Base-by-base conservation (phyloP, 495 filamentous ascomycete genomes). In the Penicillium paxilli region DNA sequence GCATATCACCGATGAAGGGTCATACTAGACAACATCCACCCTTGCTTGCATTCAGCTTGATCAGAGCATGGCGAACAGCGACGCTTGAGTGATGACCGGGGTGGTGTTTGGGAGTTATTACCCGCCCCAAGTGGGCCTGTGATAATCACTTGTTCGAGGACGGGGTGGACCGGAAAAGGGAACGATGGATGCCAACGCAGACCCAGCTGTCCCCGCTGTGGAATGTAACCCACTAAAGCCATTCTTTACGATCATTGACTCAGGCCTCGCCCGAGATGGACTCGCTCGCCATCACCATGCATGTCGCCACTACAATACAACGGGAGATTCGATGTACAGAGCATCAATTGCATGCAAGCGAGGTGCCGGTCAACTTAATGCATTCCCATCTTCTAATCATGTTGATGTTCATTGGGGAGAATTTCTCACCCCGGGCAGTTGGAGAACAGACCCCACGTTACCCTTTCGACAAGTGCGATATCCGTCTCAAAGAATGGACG, bases 1-100 rank as follows among this genome's bases (percentile, higher is more conserved):
- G 17, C n/a, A 32, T 9, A 22, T 37, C 47, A 47, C 54, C 50
- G 55, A 57, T 62, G 51, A 47, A 22, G n/a, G 24, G 25, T 16
- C 42, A 20, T 30, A 2, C 3, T 41, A 19, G 30, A 45, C 48
- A 37, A 46, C 44, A 52, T 44, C 48, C 40, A 52, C 58, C 44
- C 48, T 51, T 45, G 25, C 42, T 51, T 46, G 26, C 44, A 21
- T 19, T 44, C 40, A 42, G 40, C 40, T 42, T 20, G 3, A 11
- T 3, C 20, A 14, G 40, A 23, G 19, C 40, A 22, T 2, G 20
- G 9, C 40, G 17, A 22, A 23, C 40, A 1, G 12, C 19, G 21
- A 21, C n/a, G 19, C 21, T 42, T 8, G n/a, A 12, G 40, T 23
- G 19, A 42, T 42, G 8, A 42, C 23, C n/a, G 21, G 40, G 21